Percentiles rank a stretch among this genome's conserved stretches.
These are phyloP conservation scores for Aureobasidium pullulans DNA, from an alignment of 2,329 filamentous ascomycete genomes.

Conservation along the genomic window DNA sequence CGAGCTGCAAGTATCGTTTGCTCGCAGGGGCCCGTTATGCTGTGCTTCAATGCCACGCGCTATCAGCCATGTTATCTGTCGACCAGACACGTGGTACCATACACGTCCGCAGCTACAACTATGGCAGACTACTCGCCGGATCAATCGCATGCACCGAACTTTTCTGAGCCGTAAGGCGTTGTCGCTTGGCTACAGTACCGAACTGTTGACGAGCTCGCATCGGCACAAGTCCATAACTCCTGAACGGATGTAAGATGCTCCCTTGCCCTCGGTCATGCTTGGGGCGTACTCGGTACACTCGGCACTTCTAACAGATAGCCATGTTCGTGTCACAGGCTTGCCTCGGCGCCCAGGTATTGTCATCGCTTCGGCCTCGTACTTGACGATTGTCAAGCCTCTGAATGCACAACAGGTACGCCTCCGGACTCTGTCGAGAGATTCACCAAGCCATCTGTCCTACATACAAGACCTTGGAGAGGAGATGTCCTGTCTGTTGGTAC, in stretches of 20 bases:
- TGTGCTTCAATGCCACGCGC: neutral
- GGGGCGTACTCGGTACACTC: neutral
- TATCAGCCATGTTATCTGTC: neutral
- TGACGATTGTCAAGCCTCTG: neutral
- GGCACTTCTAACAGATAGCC: neutral
- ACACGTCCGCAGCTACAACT: neutral
- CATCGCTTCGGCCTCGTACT: neutral
- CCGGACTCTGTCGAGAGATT: neutral
- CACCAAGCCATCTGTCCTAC: constrained; percentile 1
- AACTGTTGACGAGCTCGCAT: neutral
- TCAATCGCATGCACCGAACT: neutral
- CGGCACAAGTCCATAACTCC: no score
- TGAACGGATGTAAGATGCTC: no score
- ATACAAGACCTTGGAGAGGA: neutral
- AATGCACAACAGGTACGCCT: neutral
- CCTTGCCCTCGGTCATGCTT: neutral
- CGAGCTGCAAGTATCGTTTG: no score
- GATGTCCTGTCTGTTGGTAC: no score
- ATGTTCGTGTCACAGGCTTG: neutral
- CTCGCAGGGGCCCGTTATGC: neutral
- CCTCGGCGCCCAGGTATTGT: neutral
- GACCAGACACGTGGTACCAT: neutral
- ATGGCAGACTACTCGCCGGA: neutral
- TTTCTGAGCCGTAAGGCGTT: neutral
- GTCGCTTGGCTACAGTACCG: neutral